Conservation (phyloP, 495 filamentous ascomycete genomes). For the Immersiella caudata region DNA sequence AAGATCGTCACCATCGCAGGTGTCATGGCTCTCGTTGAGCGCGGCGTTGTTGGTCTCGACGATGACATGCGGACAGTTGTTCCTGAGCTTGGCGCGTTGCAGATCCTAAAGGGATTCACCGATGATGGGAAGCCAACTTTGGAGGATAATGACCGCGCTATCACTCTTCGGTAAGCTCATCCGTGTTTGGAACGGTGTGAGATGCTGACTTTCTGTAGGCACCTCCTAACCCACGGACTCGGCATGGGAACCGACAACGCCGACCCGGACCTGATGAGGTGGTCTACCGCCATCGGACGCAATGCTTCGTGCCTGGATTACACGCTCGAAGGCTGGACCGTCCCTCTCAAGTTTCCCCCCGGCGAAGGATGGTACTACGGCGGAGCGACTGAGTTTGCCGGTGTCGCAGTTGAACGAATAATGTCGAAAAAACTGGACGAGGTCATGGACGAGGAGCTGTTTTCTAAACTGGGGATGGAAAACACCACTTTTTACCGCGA, state of each 20-base stretch:
- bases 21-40: conserved; percentile 35
- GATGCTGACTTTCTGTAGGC: conserved; percentile 14
- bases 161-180: conserved; percentile 33
- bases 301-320: conserved; percentile 16
- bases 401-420: conserved; percentile 10
- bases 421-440: not conserved
- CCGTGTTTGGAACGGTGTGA: too few relatives aligned
- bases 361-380: conserved; percentile 33
- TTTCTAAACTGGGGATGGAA: not conserved
- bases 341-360: conserved; percentile 26
- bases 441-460: not conserved
- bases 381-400: conserved; percentile 28
- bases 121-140: conserved; percentile 31
- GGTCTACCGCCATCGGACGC: conserved; percentile 24
- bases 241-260: conserved; percentile 35
- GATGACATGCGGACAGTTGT: conserved; percentile 30
- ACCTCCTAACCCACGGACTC: conserved; percentile 38
- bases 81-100: conserved; percentile 29
- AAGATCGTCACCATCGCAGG: conserved; percentile 33
- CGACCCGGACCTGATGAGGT: conserved; percentile 15
- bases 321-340: conserved; percentile 25
- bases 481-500: not conserved
- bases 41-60: conserved; percentile 26
- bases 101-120: conserved; percentile 31
- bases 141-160: conserved; percentile 27